phyloP scores from a whole-genome alignment of 2,329 filamentous ascomycete species.

The Pseudogymnoascus sp. region DNA sequence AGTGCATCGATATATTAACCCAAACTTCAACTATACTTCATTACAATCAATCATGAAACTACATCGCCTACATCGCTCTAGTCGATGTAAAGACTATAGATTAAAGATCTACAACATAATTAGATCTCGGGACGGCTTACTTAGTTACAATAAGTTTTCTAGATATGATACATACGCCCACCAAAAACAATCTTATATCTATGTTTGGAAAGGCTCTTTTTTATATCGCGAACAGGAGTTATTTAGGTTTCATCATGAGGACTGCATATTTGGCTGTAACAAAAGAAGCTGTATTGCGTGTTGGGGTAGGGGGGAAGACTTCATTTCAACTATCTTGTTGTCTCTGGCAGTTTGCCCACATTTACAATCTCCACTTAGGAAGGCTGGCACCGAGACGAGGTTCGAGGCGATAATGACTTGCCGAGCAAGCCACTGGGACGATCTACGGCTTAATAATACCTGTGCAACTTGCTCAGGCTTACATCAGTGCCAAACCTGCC shows the following conservation, averaged over 20 bases:
- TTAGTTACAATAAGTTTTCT: neutral
- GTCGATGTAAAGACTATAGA: neutral
- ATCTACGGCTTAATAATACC: neutral
- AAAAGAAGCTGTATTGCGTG: neutral
- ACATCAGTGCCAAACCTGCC: neutral
- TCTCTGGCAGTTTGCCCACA: neutral
- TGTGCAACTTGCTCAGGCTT: neutral
- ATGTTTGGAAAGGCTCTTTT: neutral
- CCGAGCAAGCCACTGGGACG: neutral
- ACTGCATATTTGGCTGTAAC: neutral
- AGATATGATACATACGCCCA: neutral
- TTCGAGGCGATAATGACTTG: neutral
- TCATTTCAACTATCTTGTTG: neutral
- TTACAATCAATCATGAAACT: neutral
- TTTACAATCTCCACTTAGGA: neutral
- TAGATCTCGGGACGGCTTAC: neutral
- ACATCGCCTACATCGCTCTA: neutral
- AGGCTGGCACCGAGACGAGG: neutral
- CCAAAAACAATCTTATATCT: neutral
- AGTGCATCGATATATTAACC: neutral
- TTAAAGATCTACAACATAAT: neutral
- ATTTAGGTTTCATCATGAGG: neutral
- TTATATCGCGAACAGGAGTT: neutral
- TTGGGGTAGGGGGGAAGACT: neutral
- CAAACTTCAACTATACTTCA: neutral